A percentile compares a stretch with the other conserved stretches of the same genome.
Conservation (phyloP, 768 basidiomycete species). For the Mrakia hoshinonis region DNA sequence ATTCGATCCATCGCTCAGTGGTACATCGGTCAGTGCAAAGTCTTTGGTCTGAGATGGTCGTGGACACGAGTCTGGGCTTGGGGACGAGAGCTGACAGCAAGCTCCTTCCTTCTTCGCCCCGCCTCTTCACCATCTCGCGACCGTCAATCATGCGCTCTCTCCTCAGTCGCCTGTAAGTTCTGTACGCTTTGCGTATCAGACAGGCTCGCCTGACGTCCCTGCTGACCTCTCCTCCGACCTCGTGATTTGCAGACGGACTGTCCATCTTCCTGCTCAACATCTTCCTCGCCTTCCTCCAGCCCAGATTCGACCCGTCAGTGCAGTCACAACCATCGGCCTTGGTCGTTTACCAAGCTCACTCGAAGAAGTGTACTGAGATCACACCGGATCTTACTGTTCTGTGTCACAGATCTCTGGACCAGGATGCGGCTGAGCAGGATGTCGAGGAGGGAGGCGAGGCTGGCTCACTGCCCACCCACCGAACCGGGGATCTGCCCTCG, state of each 20-base stretch:
- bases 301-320: slow-evolving; percentile 74
- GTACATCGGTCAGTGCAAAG: slow-evolving; percentile 69
- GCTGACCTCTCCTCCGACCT: slow-evolving; percentile 5
- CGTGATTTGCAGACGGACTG: slow-evolving; percentile 57
- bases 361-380: no score
- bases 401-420: slow-evolving; percentile 59
- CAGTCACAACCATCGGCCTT: background rate
- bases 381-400: no score
- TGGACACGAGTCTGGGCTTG: background rate
- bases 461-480: slow-evolving; percentile 34
- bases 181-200: no score
- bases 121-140: background rate
- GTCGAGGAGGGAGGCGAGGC: slow-evolving; percentile 75
- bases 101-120: slow-evolving; percentile 6
- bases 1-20: slow-evolving; percentile 49
- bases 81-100: slow-evolving; percentile 25
- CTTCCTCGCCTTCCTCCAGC: slow-evolving; percentile 92
- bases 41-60: slow-evolving; percentile 5
- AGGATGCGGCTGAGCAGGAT: slow-evolving; percentile 86
- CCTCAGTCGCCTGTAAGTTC: slow-evolving; percentile 47
- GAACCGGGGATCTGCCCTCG: background rate
- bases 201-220: slow-evolving; percentile 26
- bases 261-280: slow-evolving; percentile 95
- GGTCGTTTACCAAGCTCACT: no score
- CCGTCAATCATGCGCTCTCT: slow-evolving; percentile 48